phyloP scores from a whole-genome alignment of 176 grass and related monocot species.

The Phoenix roebelenii region DNA sequence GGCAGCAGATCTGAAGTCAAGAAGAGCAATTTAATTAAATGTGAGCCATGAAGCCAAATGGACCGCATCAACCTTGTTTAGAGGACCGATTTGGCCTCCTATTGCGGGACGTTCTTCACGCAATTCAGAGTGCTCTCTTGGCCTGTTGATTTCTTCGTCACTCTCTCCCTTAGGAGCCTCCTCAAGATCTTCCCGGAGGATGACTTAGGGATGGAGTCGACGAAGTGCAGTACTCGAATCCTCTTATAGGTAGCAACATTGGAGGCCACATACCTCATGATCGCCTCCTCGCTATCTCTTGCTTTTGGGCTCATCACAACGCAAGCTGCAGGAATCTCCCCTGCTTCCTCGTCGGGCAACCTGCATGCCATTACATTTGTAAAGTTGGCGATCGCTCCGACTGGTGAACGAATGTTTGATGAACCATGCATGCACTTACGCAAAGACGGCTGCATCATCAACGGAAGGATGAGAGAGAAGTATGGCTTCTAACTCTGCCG shows the following conservation, averaged over 20 bases:
- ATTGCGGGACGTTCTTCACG: too few species aligned
- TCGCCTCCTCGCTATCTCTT: conserved; percentile 34
- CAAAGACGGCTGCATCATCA: conserved; percentile 69
- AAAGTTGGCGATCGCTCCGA: too few species aligned
- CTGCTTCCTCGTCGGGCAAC: conserved; percentile 75
- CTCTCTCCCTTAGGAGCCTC: conserved; percentile 58
- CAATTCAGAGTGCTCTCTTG: too few species aligned
- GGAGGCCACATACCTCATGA: conserved; percentile 56
- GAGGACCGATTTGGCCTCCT: too few species aligned
- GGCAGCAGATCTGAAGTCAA: too few species aligned
- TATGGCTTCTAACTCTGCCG: conserved; percentile 77
- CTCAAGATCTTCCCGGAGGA: conserved; percentile 77
- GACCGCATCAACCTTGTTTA: too few species aligned
- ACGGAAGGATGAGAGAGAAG: conserved; percentile 66
- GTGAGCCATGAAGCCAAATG: too few species aligned
- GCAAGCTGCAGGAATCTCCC: conserved; percentile 68
- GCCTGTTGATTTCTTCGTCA: conserved; percentile 10
- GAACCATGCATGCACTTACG: conserved; percentile 20
- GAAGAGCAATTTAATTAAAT: too few species aligned
- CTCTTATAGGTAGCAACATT: conserved; percentile 70
- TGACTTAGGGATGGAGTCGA: conserved; percentile 74
- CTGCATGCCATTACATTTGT: conserved; percentile 17
- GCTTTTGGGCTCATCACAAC: conserved; percentile 44
- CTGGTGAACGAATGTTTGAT: neutral
- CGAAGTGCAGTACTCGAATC: conserved; percentile 46